phyloP scores from a whole-genome alignment of 805 yeast genomes.

The Candida oleophila region DNA sequence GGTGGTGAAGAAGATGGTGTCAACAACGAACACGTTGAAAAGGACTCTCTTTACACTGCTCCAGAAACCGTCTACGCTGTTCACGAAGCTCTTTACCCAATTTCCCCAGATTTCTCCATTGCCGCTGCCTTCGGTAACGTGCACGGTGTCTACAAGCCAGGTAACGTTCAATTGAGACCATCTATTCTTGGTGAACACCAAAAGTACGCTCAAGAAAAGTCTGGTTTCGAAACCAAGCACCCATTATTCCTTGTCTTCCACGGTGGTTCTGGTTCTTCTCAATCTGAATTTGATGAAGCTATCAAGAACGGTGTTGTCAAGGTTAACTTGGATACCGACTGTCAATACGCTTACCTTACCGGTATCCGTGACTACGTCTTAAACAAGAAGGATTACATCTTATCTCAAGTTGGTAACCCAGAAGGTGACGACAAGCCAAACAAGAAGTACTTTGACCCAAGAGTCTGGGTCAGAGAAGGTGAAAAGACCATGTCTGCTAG shows the following conservation, averaged over 20 bases:
- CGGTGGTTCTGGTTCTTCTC: slow-evolving; percentile 99
- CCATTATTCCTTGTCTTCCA: slow-evolving; percentile 99
- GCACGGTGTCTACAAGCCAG: slow-evolving; percentile 99
- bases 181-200: slow-evolving; percentile 95
- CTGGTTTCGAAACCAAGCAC: slow-evolving; percentile 49
- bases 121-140: slow-evolving; percentile 99
- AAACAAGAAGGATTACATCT: slow-evolving; percentile 91
- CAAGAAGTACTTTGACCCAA: slow-evolving; percentile 99
- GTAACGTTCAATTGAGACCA: slow-evolving; percentile 93
- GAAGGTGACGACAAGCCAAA: slow-evolving; percentile 99
- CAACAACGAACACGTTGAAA: slow-evolving; percentile 91
- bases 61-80: slow-evolving; percentile 94
- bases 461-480: slow-evolving; percentile 99
- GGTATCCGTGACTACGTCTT: slow-evolving; percentile 98
- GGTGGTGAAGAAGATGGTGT: slow-evolving; percentile 99
- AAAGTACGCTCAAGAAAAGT: slow-evolving; percentile 72
- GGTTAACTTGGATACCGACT: slow-evolving; percentile 99
- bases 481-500: slow-evolving; percentile 95
- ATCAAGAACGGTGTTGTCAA: slow-evolving; percentile 94
- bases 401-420: slow-evolving; percentile 95
- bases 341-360: slow-evolving; percentile 94
- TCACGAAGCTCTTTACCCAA: slow-evolving; percentile 83
- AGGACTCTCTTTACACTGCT: slow-evolving; percentile 86
- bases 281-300: slow-evolving; percentile 86
- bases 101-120: slow-evolving; percentile 97